Percentiles rank a stretch among this genome's conserved stretches.
phyloP scores from a whole-genome alignment of 805 yeast species.

The Saturnispora sanitii region DNA sequence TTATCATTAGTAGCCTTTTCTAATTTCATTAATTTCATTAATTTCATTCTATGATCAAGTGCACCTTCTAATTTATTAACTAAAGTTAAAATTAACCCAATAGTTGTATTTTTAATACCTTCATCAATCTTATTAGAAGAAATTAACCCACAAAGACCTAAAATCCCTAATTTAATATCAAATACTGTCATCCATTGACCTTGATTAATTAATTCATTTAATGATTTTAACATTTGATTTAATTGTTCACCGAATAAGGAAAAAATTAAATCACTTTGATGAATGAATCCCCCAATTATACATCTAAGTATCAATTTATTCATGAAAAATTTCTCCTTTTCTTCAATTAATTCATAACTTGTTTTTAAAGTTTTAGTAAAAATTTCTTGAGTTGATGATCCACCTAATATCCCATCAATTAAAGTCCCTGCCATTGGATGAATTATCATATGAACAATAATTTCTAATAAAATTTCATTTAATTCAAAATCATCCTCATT shows the following conservation, averaged over 20 bases:
- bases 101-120: constrained; percentile 24
- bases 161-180: constrained; percentile 44
- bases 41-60: constrained; percentile 36
- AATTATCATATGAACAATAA: constrained; percentile 12
- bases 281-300: constrained; percentile 10
- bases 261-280: constrained; percentile 4
- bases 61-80: constrained; percentile 33
- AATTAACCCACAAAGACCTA: constrained; percentile 32
- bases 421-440: background rate
- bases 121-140: constrained; percentile 22
- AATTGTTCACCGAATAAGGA: constrained; percentile 8
- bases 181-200: constrained; percentile 33
- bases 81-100: constrained; percentile 21
- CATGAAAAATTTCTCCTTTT: constrained; percentile 13
- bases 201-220: constrained; percentile 6
- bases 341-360: constrained; percentile 6
- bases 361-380: constrained; percentile 6
- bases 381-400: constrained; percentile 9
- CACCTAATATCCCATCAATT: constrained; percentile 5
- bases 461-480: constrained; percentile 16
- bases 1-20: constrained; percentile 12
- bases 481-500: constrained; percentile 17
- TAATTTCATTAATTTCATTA: constrained; percentile 27
- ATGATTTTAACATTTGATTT: constrained; percentile 3
- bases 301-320: constrained; percentile 7